Conservation (phyloP, 1,139 yeast genomes). For the Kodamaea plutei region DNA sequence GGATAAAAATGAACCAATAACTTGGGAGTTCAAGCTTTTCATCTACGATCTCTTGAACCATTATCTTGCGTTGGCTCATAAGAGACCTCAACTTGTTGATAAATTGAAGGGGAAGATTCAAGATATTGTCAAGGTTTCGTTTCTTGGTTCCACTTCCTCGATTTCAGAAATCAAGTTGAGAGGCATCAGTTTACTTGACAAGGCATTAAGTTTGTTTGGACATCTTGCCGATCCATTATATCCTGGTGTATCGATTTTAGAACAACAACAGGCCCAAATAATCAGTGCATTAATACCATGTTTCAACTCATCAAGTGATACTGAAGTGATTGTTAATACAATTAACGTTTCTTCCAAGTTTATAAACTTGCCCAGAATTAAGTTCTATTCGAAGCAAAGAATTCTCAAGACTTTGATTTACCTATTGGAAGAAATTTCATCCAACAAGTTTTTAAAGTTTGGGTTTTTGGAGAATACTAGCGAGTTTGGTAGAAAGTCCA, state of each 20-base stretch:
- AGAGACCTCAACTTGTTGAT: conserved; percentile 36
- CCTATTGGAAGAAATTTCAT: conserved; percentile 61
- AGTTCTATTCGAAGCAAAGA: conserved; percentile 50
- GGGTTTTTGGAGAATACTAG: conserved; percentile 43
- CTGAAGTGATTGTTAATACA: conserved; percentile 73
- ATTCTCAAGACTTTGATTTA: conserved; percentile 64
- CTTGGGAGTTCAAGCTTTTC: conserved; percentile 65
- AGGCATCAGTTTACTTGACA: conserved; percentile 61
- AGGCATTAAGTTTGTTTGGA: conserved; percentile 44
- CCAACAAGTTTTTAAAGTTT: conserved; percentile 40
- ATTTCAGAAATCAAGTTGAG: conserved; percentile 56
- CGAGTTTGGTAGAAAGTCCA: conserved; percentile 55
- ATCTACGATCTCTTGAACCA: conserved; percentile 57
- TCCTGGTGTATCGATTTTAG: conserved; percentile 68
- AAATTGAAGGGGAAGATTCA: conserved; percentile 52
- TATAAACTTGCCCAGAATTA: conserved; percentile 47
- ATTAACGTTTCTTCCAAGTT: conserved; percentile 77
- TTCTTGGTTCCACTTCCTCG: conserved; percentile 76
- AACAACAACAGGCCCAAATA: conserved; percentile 93
- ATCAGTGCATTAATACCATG: conserved; percentile 89
- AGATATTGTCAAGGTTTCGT: conserved; percentile 77
- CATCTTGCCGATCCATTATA: conserved; percentile 67
- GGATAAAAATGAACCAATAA: conserved; percentile 57
- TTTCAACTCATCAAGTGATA: conserved; percentile 70
- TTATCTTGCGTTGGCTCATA: conserved; percentile 41